phyloP scores from a whole-genome alignment of 192 early-diverging fungal genomes.

The Chytriomyces hyalinus region DNA sequence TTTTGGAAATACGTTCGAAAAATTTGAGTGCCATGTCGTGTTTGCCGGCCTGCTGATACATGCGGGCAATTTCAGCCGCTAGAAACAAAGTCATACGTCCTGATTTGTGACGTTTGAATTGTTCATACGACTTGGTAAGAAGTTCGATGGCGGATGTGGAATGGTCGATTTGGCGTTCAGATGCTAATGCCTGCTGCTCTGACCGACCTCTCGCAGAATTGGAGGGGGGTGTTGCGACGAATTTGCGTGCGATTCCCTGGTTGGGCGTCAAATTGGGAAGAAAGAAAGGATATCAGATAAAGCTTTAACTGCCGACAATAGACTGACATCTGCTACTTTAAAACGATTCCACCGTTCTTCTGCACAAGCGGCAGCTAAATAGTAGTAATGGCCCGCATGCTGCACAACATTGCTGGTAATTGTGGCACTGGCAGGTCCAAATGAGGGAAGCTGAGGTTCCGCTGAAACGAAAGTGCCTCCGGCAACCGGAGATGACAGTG shows the following conservation, averaged over 20 bases:
- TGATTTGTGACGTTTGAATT: conserved; percentile 75
- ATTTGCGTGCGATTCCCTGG: neutral
- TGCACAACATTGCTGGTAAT: conserved; percentile 76
- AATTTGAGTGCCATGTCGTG: conserved; percentile 88
- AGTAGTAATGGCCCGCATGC: conserved; percentile 87
- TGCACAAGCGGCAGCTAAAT: conserved; percentile 73
- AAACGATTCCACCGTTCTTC: conserved; percentile 72
- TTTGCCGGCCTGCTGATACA: conserved; percentile 77
- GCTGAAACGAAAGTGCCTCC: neutral
- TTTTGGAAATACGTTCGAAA: conserved; percentile 86
- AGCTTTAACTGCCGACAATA: conserved; percentile 29
- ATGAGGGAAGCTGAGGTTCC: conserved; percentile 34
- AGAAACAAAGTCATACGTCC: conserved; percentile 83
- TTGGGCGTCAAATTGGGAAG: neutral
- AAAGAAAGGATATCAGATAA: too few species aligned
- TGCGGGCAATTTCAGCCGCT: conserved; percentile 85
- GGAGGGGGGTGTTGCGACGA: neutral
- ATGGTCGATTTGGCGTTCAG: conserved; percentile 52
- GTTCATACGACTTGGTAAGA: conserved; percentile 90
- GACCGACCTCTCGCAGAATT: neutral
- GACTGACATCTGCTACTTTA: conserved; percentile 40
- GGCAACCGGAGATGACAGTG: conserved; percentile 19
- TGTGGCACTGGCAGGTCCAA: conserved; percentile 51
- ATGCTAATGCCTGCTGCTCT: conserved; percentile 9
- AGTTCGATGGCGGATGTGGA: conserved; percentile 76